Conservation (phyloP, 148 eudicot genomes). For the Dysphania ambrosioides region DNA sequence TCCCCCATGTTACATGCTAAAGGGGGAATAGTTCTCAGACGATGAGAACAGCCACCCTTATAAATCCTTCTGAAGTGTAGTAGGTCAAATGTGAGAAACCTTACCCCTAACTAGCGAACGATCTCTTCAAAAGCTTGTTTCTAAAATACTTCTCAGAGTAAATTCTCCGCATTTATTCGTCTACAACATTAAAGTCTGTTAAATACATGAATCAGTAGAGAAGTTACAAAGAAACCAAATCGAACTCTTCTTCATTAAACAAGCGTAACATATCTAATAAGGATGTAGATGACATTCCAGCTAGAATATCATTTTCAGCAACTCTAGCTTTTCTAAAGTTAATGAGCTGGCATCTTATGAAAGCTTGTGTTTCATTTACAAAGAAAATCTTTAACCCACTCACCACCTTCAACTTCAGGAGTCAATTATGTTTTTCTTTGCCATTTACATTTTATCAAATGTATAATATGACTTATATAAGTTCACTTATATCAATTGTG, state of each 20-base stretch:
- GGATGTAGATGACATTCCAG: not conserved
- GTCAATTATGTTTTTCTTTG: not conserved
- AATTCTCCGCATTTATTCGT: not conserved
- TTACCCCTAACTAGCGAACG: not conserved
- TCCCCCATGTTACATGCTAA: too few relatives aligned
- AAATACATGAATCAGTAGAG: not conserved
- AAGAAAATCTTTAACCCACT: not conserved
- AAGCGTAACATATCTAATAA: not conserved
- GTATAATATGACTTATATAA: not conserved
- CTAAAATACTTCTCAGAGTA: not conserved
- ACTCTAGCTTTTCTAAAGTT: not conserved
- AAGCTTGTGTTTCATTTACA: not conserved
- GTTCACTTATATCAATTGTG: not conserved
- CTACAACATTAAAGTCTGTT: not conserved
- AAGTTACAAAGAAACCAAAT: not conserved
- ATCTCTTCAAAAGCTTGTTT: not conserved
- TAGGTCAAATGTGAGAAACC: not conserved
- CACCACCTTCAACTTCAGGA: slow-evolving; percentile 6
- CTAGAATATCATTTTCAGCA: not conserved
- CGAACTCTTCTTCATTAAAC: not conserved
- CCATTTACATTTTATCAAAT: slow-evolving; percentile 5
- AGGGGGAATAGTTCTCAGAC: not conserved
- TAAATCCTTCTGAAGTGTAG: not conserved
- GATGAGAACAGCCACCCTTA: not conserved
- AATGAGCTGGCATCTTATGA: not conserved